Evolutionary conservation across 306 rosid species (phyloP), one percentile per base, ranked within the genome.

Genomic region (Canavalia gladiata): DNA sequence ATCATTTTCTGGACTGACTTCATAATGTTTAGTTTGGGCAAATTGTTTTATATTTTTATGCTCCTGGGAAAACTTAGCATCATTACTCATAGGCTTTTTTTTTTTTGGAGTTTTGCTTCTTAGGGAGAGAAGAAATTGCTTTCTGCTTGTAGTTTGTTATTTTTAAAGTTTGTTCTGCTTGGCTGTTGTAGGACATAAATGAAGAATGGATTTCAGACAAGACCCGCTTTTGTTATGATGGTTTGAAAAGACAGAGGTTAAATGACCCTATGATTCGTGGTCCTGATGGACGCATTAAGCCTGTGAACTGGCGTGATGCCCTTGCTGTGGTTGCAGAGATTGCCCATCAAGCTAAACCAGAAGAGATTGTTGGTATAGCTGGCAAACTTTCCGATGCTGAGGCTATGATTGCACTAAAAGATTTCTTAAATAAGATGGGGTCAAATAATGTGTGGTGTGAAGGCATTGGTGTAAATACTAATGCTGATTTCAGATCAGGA

Each of bases 121-220:
- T 25, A 39, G 68, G 57, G 35, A 6, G 39, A 57, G 79, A 52
- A 6, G 33, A 34, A 29, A 74, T 6, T 60, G 28, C 39, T 67
- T 60, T 79, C 29, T 47, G 11, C 56, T 25, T 25, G 4, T 43
- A 35, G 49, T 52, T 78, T 57, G 66, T 9, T 76, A 25, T 68
- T 10, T 45, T 46, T 45, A 60, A 54, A 55, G 73, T 55, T 54
- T 54, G 60, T 60, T 71, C 76, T 50, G 67, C 76, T 81, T 82
- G 64, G 45, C 67, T 13, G 31, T 70, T 82, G 77, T 89, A 96
- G 99, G 98, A 93, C 84, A 92, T 96, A 82, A 96, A 96, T 86
- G 99, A 96, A 85, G 99, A 96, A 83, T 96, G 99, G 98, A 96
- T 96, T 86, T 96, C 99, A 47, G 99, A 96, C 86, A 96, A 96